Base-by-base conservation (phyloP, 352 stramenopile species). In the Globisporangium emineosum region DNA sequence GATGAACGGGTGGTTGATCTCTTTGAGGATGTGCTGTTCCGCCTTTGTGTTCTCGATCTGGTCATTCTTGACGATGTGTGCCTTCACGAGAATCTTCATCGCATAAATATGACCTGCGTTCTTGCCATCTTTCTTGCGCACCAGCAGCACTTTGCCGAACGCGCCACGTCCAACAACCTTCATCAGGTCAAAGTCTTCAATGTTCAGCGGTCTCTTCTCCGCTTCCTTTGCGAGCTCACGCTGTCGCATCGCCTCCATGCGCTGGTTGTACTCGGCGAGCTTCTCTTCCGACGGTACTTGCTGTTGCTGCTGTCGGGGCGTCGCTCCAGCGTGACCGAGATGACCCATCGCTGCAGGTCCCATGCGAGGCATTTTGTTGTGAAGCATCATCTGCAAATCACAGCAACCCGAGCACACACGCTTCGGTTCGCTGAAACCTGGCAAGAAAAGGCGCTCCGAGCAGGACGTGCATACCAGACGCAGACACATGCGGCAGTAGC, bases 141-240 rank as follows among this genome's bases (percentile, higher is more conserved):
- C 96, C 6, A 98, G 69, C 66, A 98, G 76, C 40, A 98, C 93
- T 72, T 99, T 99, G 35, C 96, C 96, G 57, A 98, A 99, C 2
- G 92, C 90, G 50, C 96, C 96, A 53, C 97, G 97, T 17, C 96
- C 96, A 12, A 99, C 90, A 10, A 98, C 93, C 67, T 98, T 98
- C 25, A 98, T 77, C 35, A 98, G 65, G 62, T 98, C 89, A 70
- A 98, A 98, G 74, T 98, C 96, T 4, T 94, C 84, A 62, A 98
- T 97, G 40, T 66, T 75, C 35, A 98, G 60, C 3, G 88, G 88
- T 12, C 69, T 66, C 37, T 81, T 81, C 66, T 90, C 83, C 2
- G 83, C 81, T 60, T 93, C 81, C 68, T 88, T 87, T 0, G 74
- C 79, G 17, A 86, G 47, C 65, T 96, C 88, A 17, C 86, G 86